Evolutionary conservation across 371 early-diverging fungal species (phyloP).

Genomic region (Circinella minor): DNA sequence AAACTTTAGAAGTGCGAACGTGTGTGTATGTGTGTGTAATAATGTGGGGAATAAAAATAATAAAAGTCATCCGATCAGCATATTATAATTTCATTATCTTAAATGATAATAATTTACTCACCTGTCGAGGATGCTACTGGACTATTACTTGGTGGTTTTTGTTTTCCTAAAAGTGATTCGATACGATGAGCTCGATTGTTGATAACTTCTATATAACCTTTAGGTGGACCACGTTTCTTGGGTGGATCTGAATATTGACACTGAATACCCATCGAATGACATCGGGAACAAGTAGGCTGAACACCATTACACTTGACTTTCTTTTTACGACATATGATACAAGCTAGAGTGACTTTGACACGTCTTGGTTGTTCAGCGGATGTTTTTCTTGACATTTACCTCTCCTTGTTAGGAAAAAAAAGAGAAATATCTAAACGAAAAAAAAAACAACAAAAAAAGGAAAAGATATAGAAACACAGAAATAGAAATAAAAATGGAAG

Average conservation of each 20-base stretch:
- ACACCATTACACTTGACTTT: constrained; percentile 55
- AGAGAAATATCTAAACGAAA: neutral
- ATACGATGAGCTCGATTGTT: constrained; percentile 72
- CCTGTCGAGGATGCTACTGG: neutral
- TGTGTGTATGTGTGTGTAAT: neutral
- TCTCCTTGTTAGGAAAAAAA: neutral
- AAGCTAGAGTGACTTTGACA: constrained; percentile 54
- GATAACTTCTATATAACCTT: constrained; percentile 75
- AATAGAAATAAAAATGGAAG: constrained; percentile 14
- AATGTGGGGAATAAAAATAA: neutral
- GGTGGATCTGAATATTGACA: constrained; percentile 44
- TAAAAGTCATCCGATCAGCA: neutral
- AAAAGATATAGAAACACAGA: neutral
- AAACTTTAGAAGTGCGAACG: neutral
- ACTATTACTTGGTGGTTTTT: neutral
- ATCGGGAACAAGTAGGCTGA: constrained; percentile 50
- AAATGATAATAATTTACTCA: neutral
- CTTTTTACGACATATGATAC: constrained; percentile 50
- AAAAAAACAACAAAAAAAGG: neutral
- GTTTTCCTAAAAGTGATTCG: constrained; percentile 55
- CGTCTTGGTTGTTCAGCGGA: constrained; percentile 30
- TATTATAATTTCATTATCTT: no score
- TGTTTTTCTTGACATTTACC: constrained; percentile 5
- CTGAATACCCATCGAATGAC: constrained; percentile 31
- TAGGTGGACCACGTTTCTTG: constrained; percentile 70